phyloP scores from a whole-genome alignment of 1,139 yeast genomes.

The Saccharomyces pastorianus region DNA sequence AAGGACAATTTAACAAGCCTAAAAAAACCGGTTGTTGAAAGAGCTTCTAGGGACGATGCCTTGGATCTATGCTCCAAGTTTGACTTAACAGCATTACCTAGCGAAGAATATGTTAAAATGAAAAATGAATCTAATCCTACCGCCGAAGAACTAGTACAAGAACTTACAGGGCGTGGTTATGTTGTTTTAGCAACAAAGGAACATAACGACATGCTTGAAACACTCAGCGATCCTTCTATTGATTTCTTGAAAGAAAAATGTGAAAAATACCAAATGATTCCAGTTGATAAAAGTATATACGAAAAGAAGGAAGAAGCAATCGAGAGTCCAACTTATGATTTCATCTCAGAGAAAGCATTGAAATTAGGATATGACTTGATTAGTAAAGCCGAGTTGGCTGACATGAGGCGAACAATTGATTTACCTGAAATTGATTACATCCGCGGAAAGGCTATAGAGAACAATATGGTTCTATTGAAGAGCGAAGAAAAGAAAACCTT shows the following conservation, averaged over 20 bases:
- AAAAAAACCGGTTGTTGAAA: conserved; percentile 22
- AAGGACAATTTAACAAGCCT: conserved; percentile 18
- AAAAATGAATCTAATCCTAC: conserved; percentile 2
- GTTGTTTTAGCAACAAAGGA: conserved; percentile 14
- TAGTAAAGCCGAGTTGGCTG: neutral
- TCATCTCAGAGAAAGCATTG: conserved; percentile 1
- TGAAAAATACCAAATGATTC: conserved; percentile 15
- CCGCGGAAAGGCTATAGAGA: neutral
- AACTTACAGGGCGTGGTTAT: too few relatives aligned
- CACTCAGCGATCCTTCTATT: conserved; percentile 22
- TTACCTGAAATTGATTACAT: neutral
- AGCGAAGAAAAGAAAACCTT: neutral
- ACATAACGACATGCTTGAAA: conserved; percentile 24
- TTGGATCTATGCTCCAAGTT: conserved; percentile 3
- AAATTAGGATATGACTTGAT: conserved; percentile 1
- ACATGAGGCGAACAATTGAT: neutral
- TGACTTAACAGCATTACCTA: conserved; percentile 7
- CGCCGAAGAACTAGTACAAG: too few relatives aligned
- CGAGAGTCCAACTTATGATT: conserved; percentile 16
- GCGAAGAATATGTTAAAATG: conserved; percentile 21
- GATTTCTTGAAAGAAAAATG: conserved; percentile 26
- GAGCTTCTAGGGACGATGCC: conserved; percentile 7
- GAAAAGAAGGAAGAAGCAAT: conserved; percentile 9
- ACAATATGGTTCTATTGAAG: conserved; percentile 1
- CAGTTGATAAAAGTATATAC: conserved; percentile 3